Evolutionary conservation across 2,329 filamentous ascomycete species (phyloP), one percentile per base, ranked within the genome.

Genomic region (Scedosporium minutisporum): DNA sequence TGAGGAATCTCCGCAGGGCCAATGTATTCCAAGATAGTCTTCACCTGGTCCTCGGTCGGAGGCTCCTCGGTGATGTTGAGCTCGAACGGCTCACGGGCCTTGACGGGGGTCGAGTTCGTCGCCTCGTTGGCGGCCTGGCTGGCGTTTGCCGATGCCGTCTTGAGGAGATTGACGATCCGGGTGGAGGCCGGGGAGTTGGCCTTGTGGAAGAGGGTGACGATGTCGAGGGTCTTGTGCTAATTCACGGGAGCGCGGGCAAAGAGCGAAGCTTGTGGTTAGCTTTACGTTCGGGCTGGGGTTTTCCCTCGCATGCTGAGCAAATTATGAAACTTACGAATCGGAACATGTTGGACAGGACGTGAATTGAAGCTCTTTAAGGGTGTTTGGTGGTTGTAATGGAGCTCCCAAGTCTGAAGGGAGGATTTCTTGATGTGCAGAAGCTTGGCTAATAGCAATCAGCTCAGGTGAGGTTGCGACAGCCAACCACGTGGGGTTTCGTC

Each of bases 181-280:
- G 85, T 80, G 3, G 93, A 97, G 66, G 88, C 82, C 23, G 88
- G 84, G 62, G 84, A 83, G 69, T 81, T 83, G 63, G 93, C 85
- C 75, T 90, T 90, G 83, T 97, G 93, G 82, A 97, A 99, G 80
- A 99, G 87, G 65, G 93, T 97, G 73, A 97, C 86, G 68, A 96
- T 90, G 80, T 97, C 93, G 75, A 90, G 83, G 67, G 88, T 83
- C 81, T 91, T 93, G 77, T 82, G 84, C 89, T 92, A 70, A 29
- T 58, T 58, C 55, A 58, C 42, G 33, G 21, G 46, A 25, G 7
- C 48, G 1, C 2, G 23, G 51, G 21, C 21, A 18, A 55, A 16
- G 12, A 23, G 18, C 3, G 44, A 10, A 48, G 44, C 44, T 48
- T 48, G 14, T 55, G 53, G 46, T 64, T 46, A 61, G 60, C 48